phyloP scores from a whole-genome alignment of 2,329 filamentous ascomycete genomes.

The Corynespora cassiicola region DNA sequence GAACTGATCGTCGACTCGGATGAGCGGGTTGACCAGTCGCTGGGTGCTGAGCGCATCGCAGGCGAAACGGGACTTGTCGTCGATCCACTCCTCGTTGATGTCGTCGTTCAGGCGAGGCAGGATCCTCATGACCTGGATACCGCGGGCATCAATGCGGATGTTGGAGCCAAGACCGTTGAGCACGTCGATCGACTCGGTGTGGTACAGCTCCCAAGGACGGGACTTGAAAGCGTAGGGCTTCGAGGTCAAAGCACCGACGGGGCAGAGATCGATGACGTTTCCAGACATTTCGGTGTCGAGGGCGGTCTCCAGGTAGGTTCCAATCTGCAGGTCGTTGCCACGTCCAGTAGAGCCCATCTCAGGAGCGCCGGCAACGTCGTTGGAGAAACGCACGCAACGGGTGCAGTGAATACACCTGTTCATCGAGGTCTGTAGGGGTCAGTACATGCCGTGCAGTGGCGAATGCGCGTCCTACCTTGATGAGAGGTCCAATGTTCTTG shows the following conservation, averaged over 20 bases:
- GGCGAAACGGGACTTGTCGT: constrained; percentile 96
- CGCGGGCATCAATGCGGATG: constrained; percentile 90
- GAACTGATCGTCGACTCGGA: constrained; percentile 89
- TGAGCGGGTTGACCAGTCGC: constrained; percentile 87
- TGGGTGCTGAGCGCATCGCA: constrained; percentile 97
- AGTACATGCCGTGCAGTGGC: constrained; percentile 20
- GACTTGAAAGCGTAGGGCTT: constrained; percentile 98
- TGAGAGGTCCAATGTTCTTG: constrained; percentile 97
- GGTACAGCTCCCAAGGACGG: constrained; percentile 95
- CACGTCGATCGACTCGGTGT: constrained; percentile 95
- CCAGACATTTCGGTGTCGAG: constrained; percentile 94
- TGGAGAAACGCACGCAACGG: constrained; percentile 95
- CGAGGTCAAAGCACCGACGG: constrained; percentile 92
- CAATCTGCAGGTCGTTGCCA: constrained; percentile 97
- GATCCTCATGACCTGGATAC: constrained; percentile 94
- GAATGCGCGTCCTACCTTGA: constrained; percentile 66
- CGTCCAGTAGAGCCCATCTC: constrained; percentile 94
- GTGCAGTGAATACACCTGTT: constrained; percentile 99
- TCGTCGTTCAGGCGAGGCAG: constrained; percentile 94
- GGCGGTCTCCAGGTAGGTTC: constrained; percentile 94
- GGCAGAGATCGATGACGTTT: constrained; percentile 98
- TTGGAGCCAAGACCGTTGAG: constrained; percentile 92
- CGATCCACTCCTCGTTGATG: constrained; percentile 99
- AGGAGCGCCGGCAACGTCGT: constrained; percentile 93
- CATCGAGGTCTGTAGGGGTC: constrained; percentile 79